A percentile compares a stretch with the other conserved stretches of the same genome.
Conservation (phyloP, 2,329 filamentous ascomycete genomes). For the Penicillium carneum region DNA sequence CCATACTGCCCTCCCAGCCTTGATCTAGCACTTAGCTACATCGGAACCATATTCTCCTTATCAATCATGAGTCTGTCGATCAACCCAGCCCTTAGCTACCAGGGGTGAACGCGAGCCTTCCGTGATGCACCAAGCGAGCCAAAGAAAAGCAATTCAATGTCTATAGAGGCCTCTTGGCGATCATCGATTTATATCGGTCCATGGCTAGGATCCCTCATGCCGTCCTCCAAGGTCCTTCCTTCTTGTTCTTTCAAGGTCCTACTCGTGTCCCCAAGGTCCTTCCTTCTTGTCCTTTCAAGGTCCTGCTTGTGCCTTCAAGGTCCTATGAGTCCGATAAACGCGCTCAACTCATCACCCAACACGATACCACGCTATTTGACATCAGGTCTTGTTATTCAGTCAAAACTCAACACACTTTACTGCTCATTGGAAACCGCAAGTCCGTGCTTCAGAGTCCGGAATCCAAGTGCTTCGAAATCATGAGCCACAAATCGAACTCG, state of each 20-base stretch:
- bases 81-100: too few relatives aligned
- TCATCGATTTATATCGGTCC: background rate
- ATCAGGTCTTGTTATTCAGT: background rate
- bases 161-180: background rate
- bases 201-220: background rate
- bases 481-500: too few relatives aligned
- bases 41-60: too few relatives aligned
- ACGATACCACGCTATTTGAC: too few relatives aligned
- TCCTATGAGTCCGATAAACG: background rate
- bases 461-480: too few relatives aligned
- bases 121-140: too few relatives aligned
- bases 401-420: background rate
- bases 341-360: background rate
- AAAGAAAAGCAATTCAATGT: background rate
- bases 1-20: background rate
- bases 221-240: too few relatives aligned
- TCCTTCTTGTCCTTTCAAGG: too few relatives aligned
- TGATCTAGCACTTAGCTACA: background rate
- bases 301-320: background rate
- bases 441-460: too few relatives aligned
- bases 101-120: too few relatives aligned
- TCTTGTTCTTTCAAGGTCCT: too few relatives aligned
- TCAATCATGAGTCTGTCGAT: too few relatives aligned
- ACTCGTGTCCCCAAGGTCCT: background rate
- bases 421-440: background rate